A percentile compares a stretch with the other conserved stretches of the same genome.
These are phyloP conservation scores for Diplogelasinospora grovesii DNA, from an alignment of 495 filamentous ascomycete species.

Conservation along the genomic window DNA sequence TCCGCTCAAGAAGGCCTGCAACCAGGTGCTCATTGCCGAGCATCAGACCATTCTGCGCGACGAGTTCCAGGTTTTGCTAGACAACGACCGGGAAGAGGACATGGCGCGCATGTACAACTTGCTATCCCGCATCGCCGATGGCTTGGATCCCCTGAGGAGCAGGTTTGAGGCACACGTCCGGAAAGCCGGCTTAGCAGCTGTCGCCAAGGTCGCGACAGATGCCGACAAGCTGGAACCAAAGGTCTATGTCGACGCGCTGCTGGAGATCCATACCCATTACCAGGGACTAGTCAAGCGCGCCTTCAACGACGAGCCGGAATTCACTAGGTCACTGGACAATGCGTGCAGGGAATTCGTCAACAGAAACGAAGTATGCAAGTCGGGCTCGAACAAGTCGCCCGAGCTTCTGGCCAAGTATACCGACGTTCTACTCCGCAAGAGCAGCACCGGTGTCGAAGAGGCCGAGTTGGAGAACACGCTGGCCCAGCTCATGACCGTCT, in stretches of 20 bases:
- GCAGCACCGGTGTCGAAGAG: constrained; percentile 82
- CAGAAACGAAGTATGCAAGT: constrained; percentile 89
- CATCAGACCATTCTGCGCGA: constrained; percentile 81
- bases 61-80: constrained; percentile 92
- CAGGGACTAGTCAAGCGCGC: constrained; percentile 84
- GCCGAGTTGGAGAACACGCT: constrained; percentile 85
- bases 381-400: constrained; percentile 84
- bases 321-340: constrained; percentile 93
- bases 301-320: constrained; percentile 93
- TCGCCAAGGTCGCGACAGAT: constrained; percentile 85
- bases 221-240: constrained; percentile 92
- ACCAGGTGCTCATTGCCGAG: constrained; percentile 80
- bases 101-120: constrained; percentile 95
- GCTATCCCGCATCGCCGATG: constrained; percentile 83
- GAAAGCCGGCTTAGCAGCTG: constrained; percentile 76
- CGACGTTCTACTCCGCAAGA: constrained; percentile 91
- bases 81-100: constrained; percentile 91
- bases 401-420: constrained; percentile 94
- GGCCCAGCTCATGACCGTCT: constrained; percentile 97
- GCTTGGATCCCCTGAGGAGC: constrained; percentile 78
- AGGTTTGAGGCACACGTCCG: constrained; percentile 92
- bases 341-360: constrained; percentile 98
- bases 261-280: constrained; percentile 91
- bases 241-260: constrained; percentile 88
- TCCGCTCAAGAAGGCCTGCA: constrained; percentile 77